These are phyloP conservation scores for Aspergillus novoparasiticus DNA, from an alignment of 2,329 filamentous ascomycete genomes.

Conservation along the genomic window DNA sequence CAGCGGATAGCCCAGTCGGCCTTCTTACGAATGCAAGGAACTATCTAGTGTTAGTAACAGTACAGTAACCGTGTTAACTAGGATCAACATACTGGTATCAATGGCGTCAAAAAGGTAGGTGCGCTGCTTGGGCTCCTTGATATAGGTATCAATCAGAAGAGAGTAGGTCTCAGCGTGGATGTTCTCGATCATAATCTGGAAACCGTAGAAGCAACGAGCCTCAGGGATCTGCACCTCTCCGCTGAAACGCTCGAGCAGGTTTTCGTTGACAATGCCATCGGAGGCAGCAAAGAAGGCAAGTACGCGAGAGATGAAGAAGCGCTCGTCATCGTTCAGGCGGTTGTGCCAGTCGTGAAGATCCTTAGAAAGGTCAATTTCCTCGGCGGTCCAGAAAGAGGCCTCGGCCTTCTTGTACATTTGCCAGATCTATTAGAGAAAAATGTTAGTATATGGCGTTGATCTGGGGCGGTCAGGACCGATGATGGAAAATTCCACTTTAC, in stretches of 20 bases:
- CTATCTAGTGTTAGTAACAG: constrained; percentile 42
- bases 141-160: constrained; percentile 97
- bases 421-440: constrained; percentile 72
- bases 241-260: constrained; percentile 96
- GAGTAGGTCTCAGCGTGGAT: constrained; percentile 99
- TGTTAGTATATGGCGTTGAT: constrained; percentile 41
- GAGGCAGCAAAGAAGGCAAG: constrained; percentile 99
- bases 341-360: constrained; percentile 99
- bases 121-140: constrained; percentile 94
- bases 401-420: constrained; percentile 99
- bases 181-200: constrained; percentile 99
- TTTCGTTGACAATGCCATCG: constrained; percentile 99
- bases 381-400: constrained; percentile 99
- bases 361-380: constrained; percentile 99
- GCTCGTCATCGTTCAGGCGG: constrained; percentile 92
- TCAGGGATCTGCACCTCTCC: constrained; percentile 96
- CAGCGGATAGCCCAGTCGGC: constrained; percentile 95
- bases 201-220: constrained; percentile 99
- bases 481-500: constrained; percentile 60
- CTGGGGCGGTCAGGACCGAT: constrained; percentile 12
- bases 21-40: constrained; percentile 98
- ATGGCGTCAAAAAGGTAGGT: constrained; percentile 97
- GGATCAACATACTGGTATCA: constrained; percentile 77
- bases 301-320: constrained; percentile 97
- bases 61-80: not conserved